phyloP scores from a whole-genome alignment of 306 rosid genomes.

The Quercus mongolica region DNA sequence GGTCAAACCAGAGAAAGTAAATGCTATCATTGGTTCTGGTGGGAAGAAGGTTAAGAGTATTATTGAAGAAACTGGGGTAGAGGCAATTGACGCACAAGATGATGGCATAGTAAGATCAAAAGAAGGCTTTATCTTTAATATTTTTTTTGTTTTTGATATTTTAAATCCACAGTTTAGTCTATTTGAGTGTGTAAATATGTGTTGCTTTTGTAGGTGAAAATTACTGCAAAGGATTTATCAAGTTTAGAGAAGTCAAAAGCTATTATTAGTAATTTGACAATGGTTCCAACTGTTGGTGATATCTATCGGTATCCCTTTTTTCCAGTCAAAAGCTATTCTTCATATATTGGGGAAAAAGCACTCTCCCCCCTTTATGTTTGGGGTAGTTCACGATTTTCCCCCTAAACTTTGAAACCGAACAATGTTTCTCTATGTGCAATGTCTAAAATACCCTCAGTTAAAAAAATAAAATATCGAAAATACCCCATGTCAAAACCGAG shows the following conservation, averaged over 20 bases:
- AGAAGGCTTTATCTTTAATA: slow-evolving; percentile 10
- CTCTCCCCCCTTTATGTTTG: too few relatives aligned
- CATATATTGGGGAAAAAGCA: too few relatives aligned
- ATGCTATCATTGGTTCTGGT: slow-evolving; percentile 85
- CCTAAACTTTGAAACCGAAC: too few relatives aligned
- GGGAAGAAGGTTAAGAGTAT: slow-evolving; percentile 96
- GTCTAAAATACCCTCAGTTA: too few relatives aligned
- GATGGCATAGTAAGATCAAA: slow-evolving; percentile 70
- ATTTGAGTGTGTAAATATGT: not conserved
- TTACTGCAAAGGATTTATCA: slow-evolving; percentile 68
- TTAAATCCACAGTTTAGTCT: not conserved
- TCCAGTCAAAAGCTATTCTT: not conserved
- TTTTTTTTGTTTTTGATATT: slow-evolving; percentile 4
- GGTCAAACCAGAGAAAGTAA: slow-evolving; percentile 79
- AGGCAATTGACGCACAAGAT: slow-evolving; percentile 73
- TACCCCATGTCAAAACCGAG: too few relatives aligned
- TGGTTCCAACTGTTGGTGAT: slow-evolving; percentile 92
- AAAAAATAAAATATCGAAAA: too few relatives aligned
- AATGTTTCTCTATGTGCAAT: too few relatives aligned
- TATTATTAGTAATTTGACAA: slow-evolving; percentile 75
- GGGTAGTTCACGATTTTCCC: too few relatives aligned
- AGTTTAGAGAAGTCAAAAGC: slow-evolving; percentile 85
- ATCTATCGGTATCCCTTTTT: slow-evolving; percentile 60
- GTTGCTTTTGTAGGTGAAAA: slow-evolving; percentile 78
- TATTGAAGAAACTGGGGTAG: slow-evolving; percentile 89